Percentiles rank a stretch among this genome's conserved stretches.
Conservation (phyloP, 371 early-diverging fungal genomes). For the Haplosporangium sp. region DNA sequence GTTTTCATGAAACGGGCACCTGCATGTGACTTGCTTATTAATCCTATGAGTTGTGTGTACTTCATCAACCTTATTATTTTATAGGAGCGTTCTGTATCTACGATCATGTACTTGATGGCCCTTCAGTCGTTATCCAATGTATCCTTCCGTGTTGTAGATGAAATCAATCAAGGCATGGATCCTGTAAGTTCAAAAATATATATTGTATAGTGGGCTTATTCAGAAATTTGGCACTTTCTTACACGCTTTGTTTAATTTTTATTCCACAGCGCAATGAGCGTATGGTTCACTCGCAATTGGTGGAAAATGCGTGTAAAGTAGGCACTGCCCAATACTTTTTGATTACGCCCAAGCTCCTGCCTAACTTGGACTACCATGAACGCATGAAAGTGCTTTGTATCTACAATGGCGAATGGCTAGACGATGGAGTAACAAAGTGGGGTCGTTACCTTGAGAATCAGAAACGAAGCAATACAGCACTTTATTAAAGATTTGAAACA, state of each 20-base stretch:
- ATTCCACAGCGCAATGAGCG: constrained; percentile 88
- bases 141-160: constrained; percentile 99
- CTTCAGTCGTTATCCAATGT: constrained; percentile 89
- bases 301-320: constrained; percentile 74
- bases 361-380: constrained; percentile 93
- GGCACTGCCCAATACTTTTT: constrained; percentile 94
- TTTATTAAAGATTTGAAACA: neutral
- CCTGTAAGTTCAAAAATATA: constrained; percentile 56
- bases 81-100: constrained; percentile 92
- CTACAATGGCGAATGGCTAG: constrained; percentile 92
- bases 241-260: neutral
- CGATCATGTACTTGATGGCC: constrained; percentile 97
- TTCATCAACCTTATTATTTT: neutral
- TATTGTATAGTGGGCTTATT: too few species aligned
- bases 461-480: constrained; percentile 13
- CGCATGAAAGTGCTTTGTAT: constrained; percentile 95
- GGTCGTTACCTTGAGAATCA: constrained; percentile 35
- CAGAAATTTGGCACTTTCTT: too few species aligned
- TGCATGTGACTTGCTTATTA: neutral
- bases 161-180: constrained; percentile 99
- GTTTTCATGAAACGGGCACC: neutral
- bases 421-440: constrained; percentile 42
- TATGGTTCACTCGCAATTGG: constrained; percentile 94
- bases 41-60: neutral
- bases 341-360: constrained; percentile 99